Percentiles rank a stretch among this genome's conserved stretches.
These are phyloP conservation scores for Senna tora DNA, from an alignment of 306 rosid species.

Conservation along the genomic window DNA sequence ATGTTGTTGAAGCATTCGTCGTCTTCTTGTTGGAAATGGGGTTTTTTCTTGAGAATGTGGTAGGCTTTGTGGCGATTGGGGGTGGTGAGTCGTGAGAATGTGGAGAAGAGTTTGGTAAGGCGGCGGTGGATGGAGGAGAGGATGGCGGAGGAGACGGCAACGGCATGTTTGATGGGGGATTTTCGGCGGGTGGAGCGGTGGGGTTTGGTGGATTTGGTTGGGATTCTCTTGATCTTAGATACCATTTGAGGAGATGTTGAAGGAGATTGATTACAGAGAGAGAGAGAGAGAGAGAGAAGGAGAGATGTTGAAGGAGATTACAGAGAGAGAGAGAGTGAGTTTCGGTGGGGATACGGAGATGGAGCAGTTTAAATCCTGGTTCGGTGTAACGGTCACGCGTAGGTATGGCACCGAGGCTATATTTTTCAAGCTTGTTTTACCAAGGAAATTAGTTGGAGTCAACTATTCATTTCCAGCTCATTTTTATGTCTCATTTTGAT, in stretches of 20 bases:
- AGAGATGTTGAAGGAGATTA: slow-evolving; percentile 8
- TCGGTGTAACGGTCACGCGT: slow-evolving; percentile 10
- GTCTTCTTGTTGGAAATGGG: neutral
- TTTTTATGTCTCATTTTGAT: too few relatives aligned
- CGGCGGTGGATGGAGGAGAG: slow-evolving; percentile 71
- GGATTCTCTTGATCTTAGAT: slow-evolving; percentile 52
- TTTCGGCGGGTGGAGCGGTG: slow-evolving; percentile 40
- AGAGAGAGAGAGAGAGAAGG: neutral
- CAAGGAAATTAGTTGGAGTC: neutral
- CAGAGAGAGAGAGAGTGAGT: neutral
- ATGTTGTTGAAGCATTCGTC: slow-evolving; percentile 17
- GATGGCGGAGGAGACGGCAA: slow-evolving; percentile 53
- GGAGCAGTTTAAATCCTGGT: neutral
- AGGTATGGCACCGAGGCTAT: slow-evolving; percentile 1
- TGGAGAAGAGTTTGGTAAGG: slow-evolving; percentile 71
- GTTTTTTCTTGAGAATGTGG: slow-evolving; percentile 48
- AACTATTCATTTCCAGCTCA: too few relatives aligned
- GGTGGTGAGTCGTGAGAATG: slow-evolving; percentile 51
- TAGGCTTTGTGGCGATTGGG: slow-evolving; percentile 53
- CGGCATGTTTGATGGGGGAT: slow-evolving; percentile 46
- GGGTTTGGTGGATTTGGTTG: slow-evolving; percentile 42
- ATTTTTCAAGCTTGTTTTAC: neutral
- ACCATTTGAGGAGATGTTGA: slow-evolving; percentile 50
- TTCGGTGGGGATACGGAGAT: neutral
- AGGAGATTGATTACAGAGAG: neutral